A percentile compares a stretch with the other conserved stretches of the same genome.
Conservation (phyloP, 352 stramenopile genomes). For the Globisporangium parvum region DNA sequence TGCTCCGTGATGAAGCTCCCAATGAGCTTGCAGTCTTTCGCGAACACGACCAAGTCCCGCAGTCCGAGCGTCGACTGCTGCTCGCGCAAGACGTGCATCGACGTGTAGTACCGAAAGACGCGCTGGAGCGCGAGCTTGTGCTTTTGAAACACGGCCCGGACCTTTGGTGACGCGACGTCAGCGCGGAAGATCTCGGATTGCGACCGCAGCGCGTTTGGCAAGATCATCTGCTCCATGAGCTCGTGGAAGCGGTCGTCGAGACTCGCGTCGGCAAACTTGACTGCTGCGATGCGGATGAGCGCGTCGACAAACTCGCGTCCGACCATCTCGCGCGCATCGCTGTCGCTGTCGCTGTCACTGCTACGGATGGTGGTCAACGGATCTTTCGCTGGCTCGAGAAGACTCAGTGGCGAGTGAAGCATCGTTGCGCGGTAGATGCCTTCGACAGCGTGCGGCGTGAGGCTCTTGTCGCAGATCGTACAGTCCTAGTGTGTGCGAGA, state of each 20-base stretch:
- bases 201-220: slow-evolving; percentile 63
- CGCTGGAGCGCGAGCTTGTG: slow-evolving; percentile 63
- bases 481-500: slow-evolving; percentile 27
- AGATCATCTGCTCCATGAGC: slow-evolving; percentile 60
- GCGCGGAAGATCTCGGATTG: slow-evolving; percentile 72
- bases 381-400: background rate
- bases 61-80: slow-evolving; percentile 70
- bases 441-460: slow-evolving; percentile 38
- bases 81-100: slow-evolving; percentile 68
- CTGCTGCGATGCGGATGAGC: slow-evolving; percentile 44
- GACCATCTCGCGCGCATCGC: slow-evolving; percentile 36
- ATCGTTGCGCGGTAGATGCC: slow-evolving; percentile 30
- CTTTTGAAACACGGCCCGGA: slow-evolving; percentile 66
- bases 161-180: slow-evolving; percentile 56
- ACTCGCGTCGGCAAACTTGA: slow-evolving; percentile 35
- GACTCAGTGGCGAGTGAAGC: slow-evolving; percentile 15
- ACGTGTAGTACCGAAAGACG: slow-evolving; percentile 80
- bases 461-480: slow-evolving; percentile 33
- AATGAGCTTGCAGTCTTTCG: slow-evolving; percentile 70
- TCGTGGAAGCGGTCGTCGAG: slow-evolving; percentile 57
- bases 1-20: slow-evolving; percentile 73
- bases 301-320: slow-evolving; percentile 64
- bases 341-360: background rate
- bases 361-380: background rate
- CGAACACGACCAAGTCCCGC: slow-evolving; percentile 51